phyloP scores from a whole-genome alignment of 1,139 yeast genomes.

The Nakaseomyces delphensis region DNA sequence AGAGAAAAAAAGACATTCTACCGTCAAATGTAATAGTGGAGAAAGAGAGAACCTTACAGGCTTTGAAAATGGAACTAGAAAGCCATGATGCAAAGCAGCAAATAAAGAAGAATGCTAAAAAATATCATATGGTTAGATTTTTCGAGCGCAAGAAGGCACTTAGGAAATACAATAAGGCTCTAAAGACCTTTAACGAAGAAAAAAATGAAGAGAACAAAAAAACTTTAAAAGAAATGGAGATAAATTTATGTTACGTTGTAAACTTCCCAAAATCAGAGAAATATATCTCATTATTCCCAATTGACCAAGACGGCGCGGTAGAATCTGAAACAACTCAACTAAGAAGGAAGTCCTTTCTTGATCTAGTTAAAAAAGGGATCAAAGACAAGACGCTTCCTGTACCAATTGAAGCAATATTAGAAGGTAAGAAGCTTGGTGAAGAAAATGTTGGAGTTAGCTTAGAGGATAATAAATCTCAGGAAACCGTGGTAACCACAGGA shows the following conservation, averaged over 20 bases:
- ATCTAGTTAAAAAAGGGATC: conserved; percentile 42
- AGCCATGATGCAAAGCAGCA: conserved; percentile 43
- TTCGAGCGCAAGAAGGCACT: conserved; percentile 85
- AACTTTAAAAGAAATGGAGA: conserved; percentile 48
- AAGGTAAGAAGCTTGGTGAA: conserved; percentile 37
- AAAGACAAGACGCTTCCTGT: conserved; percentile 48
- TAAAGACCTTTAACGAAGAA: conserved; percentile 34
- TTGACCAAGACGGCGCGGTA: conserved; percentile 15
- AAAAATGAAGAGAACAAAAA: conserved; percentile 33
- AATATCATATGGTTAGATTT: conserved; percentile 89
- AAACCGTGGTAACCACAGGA: conserved; percentile 9
- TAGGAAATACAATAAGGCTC: conserved; percentile 59
- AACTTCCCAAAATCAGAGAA: conserved; percentile 74
- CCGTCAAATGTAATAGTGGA: conserved; percentile 73
- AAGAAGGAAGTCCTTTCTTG: conserved; percentile 43
- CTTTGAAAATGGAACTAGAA: conserved; percentile 57
- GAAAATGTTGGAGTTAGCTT: conserved; percentile 22
- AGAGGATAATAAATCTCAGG: conserved; percentile 12
- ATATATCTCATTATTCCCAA: conserved; percentile 71
- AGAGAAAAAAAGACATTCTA: conserved; percentile 43
- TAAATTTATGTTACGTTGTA: conserved; percentile 68
- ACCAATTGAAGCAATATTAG: conserved; percentile 47
- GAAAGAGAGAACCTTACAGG: conserved; percentile 78
- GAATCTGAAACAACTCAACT: conserved; percentile 37
- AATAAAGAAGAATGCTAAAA: conserved; percentile 55